These are phyloP conservation scores for Fusarium sp. DNA, from an alignment of 2,329 filamentous ascomycete genomes.

Conservation along the genomic window DNA sequence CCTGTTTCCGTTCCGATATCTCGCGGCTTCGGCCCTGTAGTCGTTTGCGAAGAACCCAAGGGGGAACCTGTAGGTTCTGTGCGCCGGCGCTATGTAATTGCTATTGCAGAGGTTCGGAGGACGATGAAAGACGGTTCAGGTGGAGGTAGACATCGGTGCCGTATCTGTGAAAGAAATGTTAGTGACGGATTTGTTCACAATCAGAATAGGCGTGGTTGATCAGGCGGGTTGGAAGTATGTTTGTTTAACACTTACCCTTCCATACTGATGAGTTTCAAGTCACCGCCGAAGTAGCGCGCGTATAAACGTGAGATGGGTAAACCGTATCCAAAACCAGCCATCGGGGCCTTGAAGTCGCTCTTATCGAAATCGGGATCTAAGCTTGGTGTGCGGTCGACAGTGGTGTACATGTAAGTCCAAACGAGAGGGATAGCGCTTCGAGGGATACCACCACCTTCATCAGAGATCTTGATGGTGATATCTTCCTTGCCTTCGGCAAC, in stretches of 20 bases:
- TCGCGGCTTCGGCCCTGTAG: slow-evolving; percentile 72
- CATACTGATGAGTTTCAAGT: slow-evolving; percentile 98
- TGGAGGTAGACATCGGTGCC: slow-evolving; percentile 99
- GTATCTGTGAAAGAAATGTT: slow-evolving; percentile 69
- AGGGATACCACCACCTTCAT: slow-evolving; percentile 96
- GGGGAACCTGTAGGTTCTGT: slow-evolving; percentile 46
- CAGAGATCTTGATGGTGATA: slow-evolving; percentile 98
- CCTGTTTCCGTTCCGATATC: slow-evolving; percentile 87
- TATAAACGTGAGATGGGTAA: slow-evolving; percentile 94
- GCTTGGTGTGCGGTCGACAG: slow-evolving; percentile 93
- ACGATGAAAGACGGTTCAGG: slow-evolving; percentile 93
- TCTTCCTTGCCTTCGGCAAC: slow-evolving; percentile 98
- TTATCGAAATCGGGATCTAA: slow-evolving; percentile 98
- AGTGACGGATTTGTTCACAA: slow-evolving; percentile 17
- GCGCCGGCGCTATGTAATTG: slow-evolving; percentile 68
- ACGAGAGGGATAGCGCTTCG: slow-evolving; percentile 93
- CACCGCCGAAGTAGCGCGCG: slow-evolving; percentile 96
- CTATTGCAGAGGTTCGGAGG: slow-evolving; percentile 97
- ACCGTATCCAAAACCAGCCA: slow-evolving; percentile 99
- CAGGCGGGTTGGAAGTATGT: neutral
- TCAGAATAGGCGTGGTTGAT: neutral
- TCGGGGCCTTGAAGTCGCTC: slow-evolving; percentile 98
- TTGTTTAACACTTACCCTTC: slow-evolving; percentile 78
- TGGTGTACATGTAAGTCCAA: slow-evolving; percentile 99
- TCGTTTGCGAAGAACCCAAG: slow-evolving; percentile 68